Percentiles rank a stretch among this genome's conserved stretches.
These are phyloP conservation scores for Penicillium odoratum DNA, from an alignment of 495 filamentous ascomycete genomes.

Conservation along the genomic window DNA sequence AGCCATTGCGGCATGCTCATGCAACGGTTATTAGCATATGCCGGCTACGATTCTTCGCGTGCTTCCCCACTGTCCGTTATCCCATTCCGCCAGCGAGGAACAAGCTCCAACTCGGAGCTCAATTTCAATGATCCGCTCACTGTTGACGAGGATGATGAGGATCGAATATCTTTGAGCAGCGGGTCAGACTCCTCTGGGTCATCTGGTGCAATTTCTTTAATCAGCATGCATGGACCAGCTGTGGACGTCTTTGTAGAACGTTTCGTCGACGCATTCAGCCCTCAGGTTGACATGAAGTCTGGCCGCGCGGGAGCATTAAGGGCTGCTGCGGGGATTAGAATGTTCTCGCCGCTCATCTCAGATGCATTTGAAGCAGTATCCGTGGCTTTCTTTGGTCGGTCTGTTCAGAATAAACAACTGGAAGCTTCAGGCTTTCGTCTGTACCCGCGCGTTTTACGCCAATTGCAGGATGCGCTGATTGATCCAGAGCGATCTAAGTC, in stretches of 20 bases:
- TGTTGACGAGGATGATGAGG: conserved; percentile 12
- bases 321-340: conserved; percentile 43
- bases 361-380: conserved; percentile 46
- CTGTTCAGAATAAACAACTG: conserved; percentile 37
- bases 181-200: conserved; percentile 31
- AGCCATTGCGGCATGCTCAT: not conserved
- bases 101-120: conserved; percentile 4
- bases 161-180: conserved; percentile 18
- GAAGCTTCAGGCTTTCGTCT: conserved; percentile 40
- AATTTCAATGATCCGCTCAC: conserved; percentile 18
- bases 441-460: conserved; percentile 42
- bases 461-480: conserved; percentile 40
- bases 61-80: conserved; percentile 14
- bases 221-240: conserved; percentile 28
- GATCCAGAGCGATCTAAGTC: conserved; percentile 44
- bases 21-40: conserved; percentile 16
- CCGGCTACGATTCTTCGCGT: conserved; percentile 13
- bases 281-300: conserved; percentile 39
- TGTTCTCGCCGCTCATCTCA: conserved; percentile 44
- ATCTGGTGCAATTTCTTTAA: conserved; percentile 25
- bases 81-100: conserved; percentile 10
- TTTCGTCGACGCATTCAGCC: conserved; percentile 49
- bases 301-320: conserved; percentile 44
- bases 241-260: conserved; percentile 46
- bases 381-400: conserved; percentile 44